These are phyloP conservation scores for Cladophialophora carrionii DNA, from an alignment of 2,329 filamentous ascomycete genomes.

Conservation along the genomic window DNA sequence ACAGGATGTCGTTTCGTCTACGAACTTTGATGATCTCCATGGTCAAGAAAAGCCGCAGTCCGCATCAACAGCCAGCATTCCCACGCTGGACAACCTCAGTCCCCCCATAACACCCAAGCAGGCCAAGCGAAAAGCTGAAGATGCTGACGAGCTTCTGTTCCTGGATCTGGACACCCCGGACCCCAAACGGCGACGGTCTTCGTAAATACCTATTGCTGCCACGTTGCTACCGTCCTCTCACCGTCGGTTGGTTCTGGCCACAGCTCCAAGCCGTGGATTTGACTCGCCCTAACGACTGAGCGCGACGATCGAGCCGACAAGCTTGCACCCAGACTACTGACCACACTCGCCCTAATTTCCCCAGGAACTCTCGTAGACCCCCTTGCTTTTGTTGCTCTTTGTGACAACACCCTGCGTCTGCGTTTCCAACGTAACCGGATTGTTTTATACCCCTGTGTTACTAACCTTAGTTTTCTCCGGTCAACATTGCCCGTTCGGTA, in stretches of 20 bases:
- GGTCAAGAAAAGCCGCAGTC: slow-evolving; percentile 2
- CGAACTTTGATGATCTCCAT: neutral
- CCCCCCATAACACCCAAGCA: slow-evolving; percentile 31
- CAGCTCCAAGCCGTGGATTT: neutral
- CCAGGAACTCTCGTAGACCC: slow-evolving; percentile 1
- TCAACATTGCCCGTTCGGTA: slow-evolving; percentile 5
- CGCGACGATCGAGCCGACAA: neutral
- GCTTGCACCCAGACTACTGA: neutral
- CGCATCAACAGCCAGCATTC: slow-evolving; percentile 3
- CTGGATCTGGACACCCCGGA: slow-evolving; percentile 36
- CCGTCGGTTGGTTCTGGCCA: neutral
- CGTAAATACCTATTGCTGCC: slow-evolving; percentile 6
- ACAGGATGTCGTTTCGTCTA: neutral
- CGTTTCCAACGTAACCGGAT: slow-evolving; percentile 1
- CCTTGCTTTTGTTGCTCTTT: neutral
- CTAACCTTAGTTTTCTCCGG: slow-evolving; percentile 27
- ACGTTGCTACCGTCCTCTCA: neutral
- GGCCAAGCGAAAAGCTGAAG: slow-evolving; percentile 36
- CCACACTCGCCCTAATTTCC: neutral
- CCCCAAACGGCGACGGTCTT: slow-evolving; percentile 36
- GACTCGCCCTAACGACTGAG: neutral
- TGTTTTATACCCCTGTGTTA: slow-evolving; percentile 27
- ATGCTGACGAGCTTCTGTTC: slow-evolving; percentile 35
- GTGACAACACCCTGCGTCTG: slow-evolving; percentile 2
- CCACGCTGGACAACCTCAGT: slow-evolving; percentile 16